Evolutionary conservation across 1,139 yeast species (phyloP).

Genomic region (Arxiozyma slooffiae): DNA sequence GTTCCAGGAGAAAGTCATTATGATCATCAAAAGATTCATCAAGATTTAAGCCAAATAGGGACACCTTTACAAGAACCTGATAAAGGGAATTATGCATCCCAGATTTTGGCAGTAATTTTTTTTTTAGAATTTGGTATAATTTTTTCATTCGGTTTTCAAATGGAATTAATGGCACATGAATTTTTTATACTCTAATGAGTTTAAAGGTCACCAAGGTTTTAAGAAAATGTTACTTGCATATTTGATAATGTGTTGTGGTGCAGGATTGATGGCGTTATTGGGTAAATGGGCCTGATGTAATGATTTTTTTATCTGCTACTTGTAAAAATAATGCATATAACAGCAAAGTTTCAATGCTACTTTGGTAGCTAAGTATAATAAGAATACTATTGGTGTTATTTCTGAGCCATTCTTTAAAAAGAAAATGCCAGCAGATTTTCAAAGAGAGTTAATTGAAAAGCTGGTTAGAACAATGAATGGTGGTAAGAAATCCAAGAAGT

Average conservation of each 20-base stretch:
- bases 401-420: no score
- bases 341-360: no score
- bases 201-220: slow-evolving; percentile 37
- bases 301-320: no score
- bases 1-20: slow-evolving; percentile 35
- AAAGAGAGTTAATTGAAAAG: no score
- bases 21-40: slow-evolving; percentile 43
- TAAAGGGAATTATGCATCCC: slow-evolving; percentile 27
- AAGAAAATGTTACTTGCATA: slow-evolving; percentile 31
- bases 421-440: no score
- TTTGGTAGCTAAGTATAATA: no score
- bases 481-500: slow-evolving; percentile 99
- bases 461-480: no score
- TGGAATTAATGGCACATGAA: slow-evolving; percentile 83
- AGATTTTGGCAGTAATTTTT: slow-evolving; percentile 45
- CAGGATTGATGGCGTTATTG: slow-evolving; percentile 74
- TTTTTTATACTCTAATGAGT: slow-evolving; percentile 62
- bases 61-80: slow-evolving; percentile 29
- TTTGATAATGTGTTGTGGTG: slow-evolving; percentile 51
- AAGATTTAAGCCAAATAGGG: slow-evolving; percentile 34
- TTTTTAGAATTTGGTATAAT: slow-evolving; percentile 71
- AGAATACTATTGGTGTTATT: no score
- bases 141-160: slow-evolving; percentile 72
- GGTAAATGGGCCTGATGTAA: slow-evolving; percentile 69
- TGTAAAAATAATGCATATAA: no score